Base-by-base conservation (phyloP, 768 basidiomycete genomes). In the Clathrus columnatus region DNA sequence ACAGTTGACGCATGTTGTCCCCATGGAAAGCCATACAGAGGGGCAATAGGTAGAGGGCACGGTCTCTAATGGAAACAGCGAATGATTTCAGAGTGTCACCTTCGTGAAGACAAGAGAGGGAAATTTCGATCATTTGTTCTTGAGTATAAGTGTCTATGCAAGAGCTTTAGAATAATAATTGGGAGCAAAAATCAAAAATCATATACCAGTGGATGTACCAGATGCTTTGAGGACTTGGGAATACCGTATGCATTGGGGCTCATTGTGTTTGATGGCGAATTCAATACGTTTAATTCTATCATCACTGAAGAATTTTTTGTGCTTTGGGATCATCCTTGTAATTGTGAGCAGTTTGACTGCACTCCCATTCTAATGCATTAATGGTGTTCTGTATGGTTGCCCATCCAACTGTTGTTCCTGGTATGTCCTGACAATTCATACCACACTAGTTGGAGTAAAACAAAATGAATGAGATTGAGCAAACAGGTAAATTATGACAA, bases 351-450 rank as follows among this genome's bases (percentile, higher is more conserved):
- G 60, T 60, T 7, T 61, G 51, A 10, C 45, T 53, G 10, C 61
- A 49, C 50, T 64, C 56, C 23, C 59, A 45, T 56, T 72, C 63
- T 2, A 71, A 63, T 2, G 68, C 67, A 43, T 55, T 66, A 52
- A 72, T 63, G n/a, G 58, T 56, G 48, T 69, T 69, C 23, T 63
- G 58, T 18, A 71, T 63, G 17, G 56, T 48, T 2, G 60, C 59
- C 18, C 59, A 50, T 5, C 71, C 69, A 7, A 73, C 50, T 0
- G 50, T 54, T 2, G 66, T 65, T 10, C 67, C 65, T 1, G 56
- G 14, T 10, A 65, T 59, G 24, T 58, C n/a, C n/a, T n/a, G n/a
- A n/a, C n/a, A n/a, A n/a, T n/a, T n/a, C n/a, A n/a, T n/a, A n/a
- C 41, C 1, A 65, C 20, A 8, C 49, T 60, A 21, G 46, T 51